phyloP scores from a whole-genome alignment of 306 rosid genomes.

The Sicyos baderoa region DNA sequence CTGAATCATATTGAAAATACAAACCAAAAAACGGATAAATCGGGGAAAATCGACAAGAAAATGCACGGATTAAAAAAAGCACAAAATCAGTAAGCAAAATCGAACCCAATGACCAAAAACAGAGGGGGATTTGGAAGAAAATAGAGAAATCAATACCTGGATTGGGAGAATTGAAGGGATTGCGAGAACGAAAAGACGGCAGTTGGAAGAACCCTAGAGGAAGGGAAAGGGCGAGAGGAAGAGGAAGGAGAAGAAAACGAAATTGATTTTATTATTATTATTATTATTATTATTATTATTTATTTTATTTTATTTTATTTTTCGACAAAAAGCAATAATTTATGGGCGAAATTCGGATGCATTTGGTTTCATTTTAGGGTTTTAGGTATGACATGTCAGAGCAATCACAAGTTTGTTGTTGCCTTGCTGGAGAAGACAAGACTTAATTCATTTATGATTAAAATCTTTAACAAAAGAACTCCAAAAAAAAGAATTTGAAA shows the following conservation, averaged over 20 bases:
- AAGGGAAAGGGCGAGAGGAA: neutral
- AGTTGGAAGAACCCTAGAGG: slow-evolving; percentile 6
- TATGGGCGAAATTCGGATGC: neutral
- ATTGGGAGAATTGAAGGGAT: neutral
- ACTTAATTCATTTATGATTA: too few species aligned
- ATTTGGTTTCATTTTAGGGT: neutral
- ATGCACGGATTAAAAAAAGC: slow-evolving; percentile 5
- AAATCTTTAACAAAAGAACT: too few species aligned
- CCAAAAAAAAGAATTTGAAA: too few species aligned
- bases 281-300: neutral
- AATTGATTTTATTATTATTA: neutral
- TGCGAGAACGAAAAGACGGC: slow-evolving; percentile 1
- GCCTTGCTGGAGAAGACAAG: neutral
- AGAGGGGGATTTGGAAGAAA: neutral
- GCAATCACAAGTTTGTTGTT: neutral
- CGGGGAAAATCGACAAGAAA: neutral
- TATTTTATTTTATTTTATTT: too few species aligned
- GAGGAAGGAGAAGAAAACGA: slow-evolving; percentile 8
- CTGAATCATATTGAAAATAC: neutral
- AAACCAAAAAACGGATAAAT: neutral
- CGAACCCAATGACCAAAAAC: neutral
- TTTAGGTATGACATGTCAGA: neutral
- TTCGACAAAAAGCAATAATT: slow-evolving; percentile 9
- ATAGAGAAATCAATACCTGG: slow-evolving; percentile 8
- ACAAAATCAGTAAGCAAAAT: neutral